A percentile compares a stretch with the other conserved stretches of the same genome.
Conservation (phyloP, 805 yeast genomes). For the Cyberlindnera japonica region DNA sequence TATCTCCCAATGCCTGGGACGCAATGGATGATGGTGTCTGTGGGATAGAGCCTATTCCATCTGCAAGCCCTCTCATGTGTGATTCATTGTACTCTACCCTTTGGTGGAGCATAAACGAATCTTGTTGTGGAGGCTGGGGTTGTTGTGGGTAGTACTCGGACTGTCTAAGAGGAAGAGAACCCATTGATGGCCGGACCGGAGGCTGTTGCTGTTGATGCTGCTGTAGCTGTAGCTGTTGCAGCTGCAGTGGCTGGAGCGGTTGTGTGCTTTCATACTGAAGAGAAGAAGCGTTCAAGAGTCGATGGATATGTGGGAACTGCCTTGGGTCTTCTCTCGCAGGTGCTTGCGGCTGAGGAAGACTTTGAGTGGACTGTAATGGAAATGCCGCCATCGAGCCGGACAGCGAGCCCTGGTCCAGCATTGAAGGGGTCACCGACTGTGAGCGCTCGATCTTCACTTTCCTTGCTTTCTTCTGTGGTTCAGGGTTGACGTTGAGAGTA, state of each 20-base stretch:
- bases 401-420: background rate
- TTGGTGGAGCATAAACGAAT: background rate
- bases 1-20: conserved; percentile 1
- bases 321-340: background rate
- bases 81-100: conserved; percentile 12
- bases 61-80: conserved; percentile 3
- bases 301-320: no score
- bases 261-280: no score
- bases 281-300: no score
- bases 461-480: background rate
- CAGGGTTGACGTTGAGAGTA: background rate
- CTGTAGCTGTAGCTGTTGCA: background rate
- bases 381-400: background rate
- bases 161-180: no score
- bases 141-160: background rate
- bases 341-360: background rate
- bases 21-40: conserved; percentile 5
- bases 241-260: background rate
- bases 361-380: background rate
- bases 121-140: background rate
- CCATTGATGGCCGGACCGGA: no score
- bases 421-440: background rate
- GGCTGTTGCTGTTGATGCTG: background rate
- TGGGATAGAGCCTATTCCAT: background rate
- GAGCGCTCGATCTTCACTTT: background rate